Base-by-base conservation (phyloP, 768 basidiomycete species). In the Heimioporus sp. region DNA sequence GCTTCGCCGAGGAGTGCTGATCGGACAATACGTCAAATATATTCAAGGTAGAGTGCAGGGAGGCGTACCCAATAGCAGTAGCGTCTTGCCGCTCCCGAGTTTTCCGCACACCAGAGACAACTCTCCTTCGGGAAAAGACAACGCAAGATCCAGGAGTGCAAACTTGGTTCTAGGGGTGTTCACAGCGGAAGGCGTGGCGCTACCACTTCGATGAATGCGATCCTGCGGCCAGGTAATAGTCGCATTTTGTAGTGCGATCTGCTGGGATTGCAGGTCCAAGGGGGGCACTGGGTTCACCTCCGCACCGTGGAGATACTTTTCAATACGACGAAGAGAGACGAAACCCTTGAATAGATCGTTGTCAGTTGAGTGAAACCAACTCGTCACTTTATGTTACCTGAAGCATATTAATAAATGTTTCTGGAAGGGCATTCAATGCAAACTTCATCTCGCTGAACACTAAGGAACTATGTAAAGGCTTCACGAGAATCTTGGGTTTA, bases 201-300 rank as follows among this genome's bases (percentile, higher is more conserved):
- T 78, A 21, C 79, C 75, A n/a, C 67, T 60, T 40, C 71, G 72
- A 19, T 66, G 58, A 19, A 68, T 53, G 34, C 88, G 82, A 55
- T 93, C 90, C 59, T 86, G 84, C 0, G 94, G 90, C 94, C 94
- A 98, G 2, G 92, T 91, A 43, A 92, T 76, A 1, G 91, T 96
- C 36, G 91, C 92, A 10, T 87, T 88, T 64, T 87, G 87, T 58
- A 95, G 80, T 1, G 85, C 77, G 48, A 95, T 84, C 4, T 73
- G 78, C 46, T 77, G 73, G n/a, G 77, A 75, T 56, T 86, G 80
- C 28, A 78, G 66, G 19, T 75, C 67, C 9, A 89, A 67, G 3
- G 84, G 83, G 5, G 76, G 77, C 11, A 90, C 83, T 1, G 76
- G 67, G 1, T 77, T 65, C 15, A 97, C 83, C 69, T 98, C 94